A percentile compares a stretch with the other conserved stretches of the same genome.
These are phyloP conservation scores for Cochlearia excelsa DNA, from an alignment of 345 rosid genomes.

Conservation along the genomic window DNA sequence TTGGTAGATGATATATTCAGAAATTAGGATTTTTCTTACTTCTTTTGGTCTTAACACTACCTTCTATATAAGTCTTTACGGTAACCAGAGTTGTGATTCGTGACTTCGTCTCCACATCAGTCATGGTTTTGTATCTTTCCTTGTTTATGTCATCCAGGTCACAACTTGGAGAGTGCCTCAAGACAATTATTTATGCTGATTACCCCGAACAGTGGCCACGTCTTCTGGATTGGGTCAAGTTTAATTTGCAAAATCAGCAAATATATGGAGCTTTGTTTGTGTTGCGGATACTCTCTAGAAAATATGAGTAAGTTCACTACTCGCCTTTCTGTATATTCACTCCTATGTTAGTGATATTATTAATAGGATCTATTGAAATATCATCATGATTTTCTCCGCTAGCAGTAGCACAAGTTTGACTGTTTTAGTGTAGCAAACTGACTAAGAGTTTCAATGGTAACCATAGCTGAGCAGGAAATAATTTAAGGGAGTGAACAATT, in stretches of 20 bases:
- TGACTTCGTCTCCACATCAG: neutral
- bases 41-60: no score
- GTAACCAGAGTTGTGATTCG: neutral
- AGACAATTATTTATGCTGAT: slow-evolving; percentile 90
- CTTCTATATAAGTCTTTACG: neutral
- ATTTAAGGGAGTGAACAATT: no score
- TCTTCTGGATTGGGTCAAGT: slow-evolving; percentile 93
- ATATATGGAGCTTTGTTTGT: slow-evolving; percentile 89
- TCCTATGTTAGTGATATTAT: no score
- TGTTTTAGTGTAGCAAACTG: slow-evolving; percentile 6
- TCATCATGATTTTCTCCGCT: no score
- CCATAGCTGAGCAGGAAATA: no score
- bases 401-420: neutral
- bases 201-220: slow-evolving; percentile 99
- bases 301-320: slow-evolving; percentile 75
- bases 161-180: slow-evolving; percentile 96
- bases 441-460: neutral
- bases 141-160: slow-evolving; percentile 47
- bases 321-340: neutral
- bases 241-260: slow-evolving; percentile 83
- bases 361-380: no score
- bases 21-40: slow-evolving; percentile 4
- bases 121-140: slow-evolving; percentile 2
- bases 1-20: neutral
- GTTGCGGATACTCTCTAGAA: slow-evolving; percentile 86